These are phyloP conservation scores for Amanita muscaria DNA, from an alignment of 768 basidiomycete genomes.

Conservation along the genomic window DNA sequence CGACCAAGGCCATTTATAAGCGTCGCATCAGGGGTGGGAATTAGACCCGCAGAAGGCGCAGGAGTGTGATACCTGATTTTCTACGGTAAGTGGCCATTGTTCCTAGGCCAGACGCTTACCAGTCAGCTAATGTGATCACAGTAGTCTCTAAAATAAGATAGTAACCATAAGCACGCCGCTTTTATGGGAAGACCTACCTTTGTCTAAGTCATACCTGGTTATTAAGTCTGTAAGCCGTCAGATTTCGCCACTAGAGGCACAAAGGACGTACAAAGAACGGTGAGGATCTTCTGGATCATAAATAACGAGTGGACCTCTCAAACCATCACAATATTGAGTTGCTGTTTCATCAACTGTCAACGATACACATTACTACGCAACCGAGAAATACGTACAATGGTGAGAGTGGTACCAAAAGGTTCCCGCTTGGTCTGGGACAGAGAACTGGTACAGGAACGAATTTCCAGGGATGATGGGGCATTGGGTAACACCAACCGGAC, in stretches of 20 bases:
- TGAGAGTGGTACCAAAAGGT: conserved; percentile 21
- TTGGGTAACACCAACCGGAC: conserved; percentile 20
- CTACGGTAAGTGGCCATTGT: too few species aligned
- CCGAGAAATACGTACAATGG: conserved; percentile 16
- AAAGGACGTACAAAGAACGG: conserved; percentile 2
- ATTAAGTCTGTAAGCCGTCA: too few species aligned
- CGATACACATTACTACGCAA: not conserved
- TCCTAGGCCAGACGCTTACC: conserved; percentile 20
- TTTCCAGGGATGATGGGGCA: conserved; percentile 27
- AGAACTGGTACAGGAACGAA: conserved; percentile 26
- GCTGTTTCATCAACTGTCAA: not conserved
- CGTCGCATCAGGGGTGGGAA: conserved; percentile 27
- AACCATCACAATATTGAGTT: too few species aligned
- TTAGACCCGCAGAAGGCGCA: conserved; percentile 15
- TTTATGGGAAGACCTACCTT: not conserved
- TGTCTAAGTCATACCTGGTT: conserved; percentile 20
- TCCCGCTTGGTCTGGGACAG: conserved; percentile 24
- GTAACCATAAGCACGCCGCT: not conserved
- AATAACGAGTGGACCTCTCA: too few species aligned
- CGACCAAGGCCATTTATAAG: conserved; percentile 49
- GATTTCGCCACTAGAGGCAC: too few species aligned
- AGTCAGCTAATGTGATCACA: conserved; percentile 44
- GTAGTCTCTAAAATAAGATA: too few species aligned
- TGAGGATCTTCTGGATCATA: conserved; percentile 17
- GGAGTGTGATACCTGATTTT: conserved; percentile 28